These are phyloP conservation scores for Arthrobotrys pseudoclavata DNA, from an alignment of 2,329 filamentous ascomycete genomes.

Conservation along the genomic window DNA sequence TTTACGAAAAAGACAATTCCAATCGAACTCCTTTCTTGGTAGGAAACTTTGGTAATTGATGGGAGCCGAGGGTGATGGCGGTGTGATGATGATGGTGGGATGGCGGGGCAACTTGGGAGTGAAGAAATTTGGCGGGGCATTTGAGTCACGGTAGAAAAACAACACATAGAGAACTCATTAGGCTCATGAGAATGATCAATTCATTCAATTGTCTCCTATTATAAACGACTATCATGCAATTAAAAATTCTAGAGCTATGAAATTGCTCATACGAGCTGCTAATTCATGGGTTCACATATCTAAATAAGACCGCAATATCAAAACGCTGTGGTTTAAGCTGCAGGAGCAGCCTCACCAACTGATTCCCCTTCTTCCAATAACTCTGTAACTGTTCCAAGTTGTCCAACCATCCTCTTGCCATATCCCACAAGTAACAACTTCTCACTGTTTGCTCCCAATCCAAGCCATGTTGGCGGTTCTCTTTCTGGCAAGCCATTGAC, in stretches of 20 bases:
- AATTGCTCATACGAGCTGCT: neutral
- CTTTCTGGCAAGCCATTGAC: slow-evolving; percentile 92
- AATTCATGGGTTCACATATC: neutral
- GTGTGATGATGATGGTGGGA: slow-evolving; percentile 13
- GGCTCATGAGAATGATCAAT: neutral
- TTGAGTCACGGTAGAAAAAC: slow-evolving; percentile 42
- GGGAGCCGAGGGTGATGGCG: slow-evolving; percentile 5
- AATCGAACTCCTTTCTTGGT: neutral
- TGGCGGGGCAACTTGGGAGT: slow-evolving; percentile 45
- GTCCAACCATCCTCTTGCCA: slow-evolving; percentile 84
- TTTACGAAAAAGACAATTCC: neutral
- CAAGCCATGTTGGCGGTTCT: slow-evolving; percentile 94
- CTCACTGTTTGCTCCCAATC: slow-evolving; percentile 94
- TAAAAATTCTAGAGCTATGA: neutral
- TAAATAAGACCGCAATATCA: slow-evolving; percentile 31
- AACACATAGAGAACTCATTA: slow-evolving; percentile 1
- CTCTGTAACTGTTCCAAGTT: slow-evolving; percentile 86
- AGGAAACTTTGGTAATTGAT: neutral
- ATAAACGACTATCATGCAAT: neutral
- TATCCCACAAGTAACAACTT: slow-evolving; percentile 91
- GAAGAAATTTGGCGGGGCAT: slow-evolving; percentile 60
- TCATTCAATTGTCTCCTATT: neutral
- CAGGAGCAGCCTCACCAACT: slow-evolving; percentile 67
- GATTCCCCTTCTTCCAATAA: slow-evolving; percentile 89
- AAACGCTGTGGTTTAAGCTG: slow-evolving; percentile 61